Evolutionary conservation across 73 alveolate species (phyloP).

Genomic region (Paramecium octaurelia): DNA sequence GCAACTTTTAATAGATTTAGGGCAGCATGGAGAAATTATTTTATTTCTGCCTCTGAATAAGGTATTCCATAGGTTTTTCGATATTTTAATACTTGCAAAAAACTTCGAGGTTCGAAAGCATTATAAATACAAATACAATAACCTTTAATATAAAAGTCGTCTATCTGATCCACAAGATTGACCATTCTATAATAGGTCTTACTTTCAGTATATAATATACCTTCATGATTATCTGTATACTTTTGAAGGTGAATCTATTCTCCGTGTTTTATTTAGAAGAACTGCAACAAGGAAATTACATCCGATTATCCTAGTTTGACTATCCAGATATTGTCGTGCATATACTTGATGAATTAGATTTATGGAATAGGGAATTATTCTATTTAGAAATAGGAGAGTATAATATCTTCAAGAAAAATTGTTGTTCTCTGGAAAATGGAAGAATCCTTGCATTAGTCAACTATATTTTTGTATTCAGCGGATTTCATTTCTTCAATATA

Average conservation of each 20-base stretch:
- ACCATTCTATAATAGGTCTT: not conserved
- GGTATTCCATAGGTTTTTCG: not conserved
- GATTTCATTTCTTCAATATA: not conserved
- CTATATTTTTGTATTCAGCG: not conserved
- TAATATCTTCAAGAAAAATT: not conserved
- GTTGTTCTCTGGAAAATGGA: not conserved
- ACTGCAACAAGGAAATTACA: not conserved
- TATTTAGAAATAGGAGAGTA: not conserved
- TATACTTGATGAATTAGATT: not conserved
- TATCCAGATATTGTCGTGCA: not conserved
- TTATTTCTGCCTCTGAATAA: not conserved
- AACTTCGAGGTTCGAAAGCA: not conserved
- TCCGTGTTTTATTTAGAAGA: not conserved
- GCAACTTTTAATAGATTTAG: not conserved
- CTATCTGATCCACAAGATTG: not conserved
- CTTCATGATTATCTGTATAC: not conserved
- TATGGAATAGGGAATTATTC: not conserved
- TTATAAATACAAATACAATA: not conserved
- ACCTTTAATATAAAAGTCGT: slow-evolving; percentile 7
- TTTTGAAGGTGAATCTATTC: not conserved
- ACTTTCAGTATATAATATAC: not conserved
- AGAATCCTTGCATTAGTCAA: not conserved
- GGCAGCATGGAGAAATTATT: not conserved
- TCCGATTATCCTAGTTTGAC: not conserved
- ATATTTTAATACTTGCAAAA: not conserved